phyloP scores from a whole-genome alignment of 2,329 filamentous ascomycete genomes.

The Volutella citrinella region DNA sequence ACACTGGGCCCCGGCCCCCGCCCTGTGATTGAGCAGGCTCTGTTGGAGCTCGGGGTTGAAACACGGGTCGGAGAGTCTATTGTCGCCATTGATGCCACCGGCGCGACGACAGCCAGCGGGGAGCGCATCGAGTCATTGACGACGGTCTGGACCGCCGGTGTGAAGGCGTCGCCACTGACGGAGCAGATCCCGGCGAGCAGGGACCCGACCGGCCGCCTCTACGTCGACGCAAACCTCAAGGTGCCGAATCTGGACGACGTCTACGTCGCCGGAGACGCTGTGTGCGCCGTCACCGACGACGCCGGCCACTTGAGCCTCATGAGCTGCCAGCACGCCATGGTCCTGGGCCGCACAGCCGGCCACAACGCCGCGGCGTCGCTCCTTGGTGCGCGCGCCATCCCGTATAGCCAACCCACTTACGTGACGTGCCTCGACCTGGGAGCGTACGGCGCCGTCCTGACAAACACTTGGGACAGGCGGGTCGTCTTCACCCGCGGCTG shows the following conservation, averaged over 20 bases:
- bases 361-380: constrained; percentile 34
- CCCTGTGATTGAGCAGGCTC: constrained; percentile 28
- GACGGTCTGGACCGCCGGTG: constrained; percentile 35
- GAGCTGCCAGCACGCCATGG: constrained; percentile 38
- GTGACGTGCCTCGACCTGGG: constrained; percentile 36
- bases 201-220: too few species aligned
- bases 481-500: constrained; percentile 22
- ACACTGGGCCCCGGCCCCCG: constrained; percentile 32
- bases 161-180: constrained; percentile 30
- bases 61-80: constrained; percentile 27
- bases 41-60: constrained; percentile 27
- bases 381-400: constrained; percentile 18
- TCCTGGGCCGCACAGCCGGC: constrained; percentile 32
- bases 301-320: constrained; percentile 30
- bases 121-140: constrained; percentile 33
- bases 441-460: constrained; percentile 25
- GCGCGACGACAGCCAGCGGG: constrained; percentile 26
- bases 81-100: constrained; percentile 17
- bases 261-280: constrained; percentile 36
- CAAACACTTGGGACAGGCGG: constrained; percentile 29
- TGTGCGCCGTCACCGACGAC: constrained; percentile 20
- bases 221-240: too few species aligned
- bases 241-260: too few species aligned
- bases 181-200: constrained; percentile 28
- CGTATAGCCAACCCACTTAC: constrained; percentile 31